These are phyloP conservation scores for Bombardia bombarda DNA, from an alignment of 495 filamentous ascomycete species.

Conservation along the genomic window DNA sequence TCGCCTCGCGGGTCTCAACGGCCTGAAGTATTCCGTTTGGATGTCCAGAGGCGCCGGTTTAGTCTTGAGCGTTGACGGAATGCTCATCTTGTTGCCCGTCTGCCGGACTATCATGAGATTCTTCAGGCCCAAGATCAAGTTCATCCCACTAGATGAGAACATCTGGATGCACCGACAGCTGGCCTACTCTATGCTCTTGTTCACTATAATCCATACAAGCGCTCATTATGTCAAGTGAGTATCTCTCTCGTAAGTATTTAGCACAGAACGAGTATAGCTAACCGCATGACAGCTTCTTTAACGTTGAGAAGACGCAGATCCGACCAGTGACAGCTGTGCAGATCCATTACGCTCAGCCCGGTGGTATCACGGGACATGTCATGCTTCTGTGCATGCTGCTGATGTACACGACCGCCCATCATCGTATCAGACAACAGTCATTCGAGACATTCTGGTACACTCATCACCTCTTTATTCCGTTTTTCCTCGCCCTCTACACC, in stretches of 20 bases:
- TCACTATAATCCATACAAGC: conserved; percentile 65
- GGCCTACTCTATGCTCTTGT: conserved; percentile 81
- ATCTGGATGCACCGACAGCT: conserved; percentile 96
- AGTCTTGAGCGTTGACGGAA: conserved; percentile 70
- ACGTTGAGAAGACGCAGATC: conserved; percentile 80
- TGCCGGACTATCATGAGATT: conserved; percentile 82
- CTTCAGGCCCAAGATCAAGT: conserved; percentile 79
- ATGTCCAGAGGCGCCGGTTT: conserved; percentile 89
- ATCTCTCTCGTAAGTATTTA: too few species aligned
- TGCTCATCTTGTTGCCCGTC: conserved; percentile 87
- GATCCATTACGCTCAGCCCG: conserved; percentile 85
- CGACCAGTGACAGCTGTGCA: conserved; percentile 75
- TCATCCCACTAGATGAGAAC: conserved; percentile 86
- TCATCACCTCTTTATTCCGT: conserved; percentile 95
- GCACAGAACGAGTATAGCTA: conserved; percentile 3
- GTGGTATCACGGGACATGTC: conserved; percentile 91
- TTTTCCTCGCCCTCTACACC: conserved; percentile 87
- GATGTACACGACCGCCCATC: conserved; percentile 95
- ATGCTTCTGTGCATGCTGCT: conserved; percentile 98
- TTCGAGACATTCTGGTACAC: conserved; percentile 99
- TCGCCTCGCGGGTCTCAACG: conserved; percentile 70
- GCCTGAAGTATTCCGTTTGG: conserved; percentile 83
- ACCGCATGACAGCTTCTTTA: conserved; percentile 67
- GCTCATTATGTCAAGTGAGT: conserved; percentile 95
- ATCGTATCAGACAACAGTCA: conserved; percentile 88